Percentiles rank a stretch among this genome's conserved stretches.
phyloP scores from a whole-genome alignment of 176 grass and related monocot species.

The Musa acuminata region DNA sequence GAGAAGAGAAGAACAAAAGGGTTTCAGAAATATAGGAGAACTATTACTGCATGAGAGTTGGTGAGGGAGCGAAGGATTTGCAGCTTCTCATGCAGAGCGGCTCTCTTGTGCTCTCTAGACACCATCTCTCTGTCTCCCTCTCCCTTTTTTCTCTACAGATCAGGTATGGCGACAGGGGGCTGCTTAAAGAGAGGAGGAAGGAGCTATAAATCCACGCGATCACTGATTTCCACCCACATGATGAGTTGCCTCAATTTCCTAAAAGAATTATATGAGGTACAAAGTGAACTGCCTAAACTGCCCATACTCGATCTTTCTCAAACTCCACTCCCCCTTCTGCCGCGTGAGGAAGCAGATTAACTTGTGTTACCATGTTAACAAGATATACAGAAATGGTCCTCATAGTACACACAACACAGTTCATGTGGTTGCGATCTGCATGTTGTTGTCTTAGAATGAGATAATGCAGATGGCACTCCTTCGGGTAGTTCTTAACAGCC shows the following conservation, averaged over 20 bases:
- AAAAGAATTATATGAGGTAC: no score
- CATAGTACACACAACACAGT: no score
- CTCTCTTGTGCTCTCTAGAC: slow-evolving; percentile 10
- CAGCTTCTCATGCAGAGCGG: slow-evolving; percentile 18
- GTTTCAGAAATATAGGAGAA: background rate
- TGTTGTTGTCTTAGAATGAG: background rate
- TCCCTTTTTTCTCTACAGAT: background rate
- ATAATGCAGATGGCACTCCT: background rate
- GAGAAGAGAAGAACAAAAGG: background rate
- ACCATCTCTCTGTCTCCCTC: background rate
- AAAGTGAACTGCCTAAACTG: no score
- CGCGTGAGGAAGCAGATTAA: no score
- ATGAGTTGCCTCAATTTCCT: no score
- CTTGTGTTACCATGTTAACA: no score
- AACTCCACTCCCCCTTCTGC: no score
- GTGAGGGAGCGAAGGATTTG: slow-evolving; percentile 11
- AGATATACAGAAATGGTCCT: no score
- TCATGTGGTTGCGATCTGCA: background rate
- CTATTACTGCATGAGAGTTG: slow-evolving; percentile 10
- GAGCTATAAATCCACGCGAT: background rate
- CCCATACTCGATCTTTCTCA: no score
- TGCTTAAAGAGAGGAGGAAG: slow-evolving; percentile 2
- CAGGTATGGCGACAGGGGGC: background rate
- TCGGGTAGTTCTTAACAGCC: background rate
- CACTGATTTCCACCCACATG: no score